Evolutionary conservation across 257 asterid genomes (phyloP), one percentile per base, ranked within the genome.

Genomic region (Misopates orontium): DNA sequence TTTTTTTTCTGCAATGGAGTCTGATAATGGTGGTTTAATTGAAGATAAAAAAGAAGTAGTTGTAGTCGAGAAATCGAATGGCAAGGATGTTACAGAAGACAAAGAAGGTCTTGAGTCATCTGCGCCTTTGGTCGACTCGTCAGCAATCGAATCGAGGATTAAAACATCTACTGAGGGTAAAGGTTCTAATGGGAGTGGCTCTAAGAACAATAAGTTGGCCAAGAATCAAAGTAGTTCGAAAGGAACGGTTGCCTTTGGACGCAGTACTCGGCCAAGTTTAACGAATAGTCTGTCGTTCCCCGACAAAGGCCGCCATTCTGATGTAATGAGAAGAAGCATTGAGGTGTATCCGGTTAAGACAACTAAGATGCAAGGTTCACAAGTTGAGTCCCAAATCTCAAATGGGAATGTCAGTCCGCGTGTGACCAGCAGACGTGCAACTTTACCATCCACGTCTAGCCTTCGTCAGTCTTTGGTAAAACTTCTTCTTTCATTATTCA

Each of bases 241-340:
- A 71, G 77, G 73, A 48, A 65, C 88, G 0, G 77, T 76, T 45
- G 86, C 64, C 73, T 73, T 84, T 41, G 82, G 83, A 59, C 83
- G 79, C 20, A 76, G 78, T 11, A 68, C 71, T 0, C 78, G 74
- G 67, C 78, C 81, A 10, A 81, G 80, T 71, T 63, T 83, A 74
- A 71, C 73, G 0, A 90, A 86, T 77, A 86, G 91, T 45, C 78
- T 85, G 3, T 88, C 96, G 0, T 83, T 88, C 45, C 96, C 91
- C 24, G 60, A 80, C 12, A 73, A 62, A 63, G 83, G 82, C 49
- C 79, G 79, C 53, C 77, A 73, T 54, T 58, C 83, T 1, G 89
- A 90, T 71, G 73, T 83, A 8, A 81, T 75, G 83, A 81, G 58
- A 70, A 73, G 72, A 67, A 84, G 91, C 59, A 61, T 63, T 15